A percentile compares a stretch with the other conserved stretches of the same genome.
These are phyloP conservation scores for Primulina huaijiensis DNA, from an alignment of 257 asterid genomes.

Conservation along the genomic window DNA sequence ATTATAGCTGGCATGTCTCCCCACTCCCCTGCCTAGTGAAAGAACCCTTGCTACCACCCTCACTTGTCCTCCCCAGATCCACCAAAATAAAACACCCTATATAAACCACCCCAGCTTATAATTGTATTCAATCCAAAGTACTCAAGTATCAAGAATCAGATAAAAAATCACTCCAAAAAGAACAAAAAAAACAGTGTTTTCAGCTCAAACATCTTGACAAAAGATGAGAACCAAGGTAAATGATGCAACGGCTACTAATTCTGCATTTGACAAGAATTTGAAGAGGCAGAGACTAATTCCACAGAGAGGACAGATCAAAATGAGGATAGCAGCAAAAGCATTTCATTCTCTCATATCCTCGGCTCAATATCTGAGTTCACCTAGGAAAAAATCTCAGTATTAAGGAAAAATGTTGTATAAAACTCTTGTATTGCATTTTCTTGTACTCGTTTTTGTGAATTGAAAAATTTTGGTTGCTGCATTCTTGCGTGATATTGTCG, in stretches of 20 bases:
- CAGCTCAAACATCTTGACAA: background rate
- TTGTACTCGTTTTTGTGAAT: background rate
- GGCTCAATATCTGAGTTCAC: conserved; percentile 29
- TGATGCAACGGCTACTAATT: conserved; percentile 21
- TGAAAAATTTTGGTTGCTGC: background rate
- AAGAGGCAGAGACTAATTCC: conserved; percentile 34
- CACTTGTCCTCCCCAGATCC: conserved; percentile 16
- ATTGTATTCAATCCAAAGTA: background rate
- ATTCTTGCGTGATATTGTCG: background rate
- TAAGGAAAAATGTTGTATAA: background rate
- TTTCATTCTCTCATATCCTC: conserved; percentile 41
- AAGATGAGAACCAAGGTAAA: conserved; percentile 32
- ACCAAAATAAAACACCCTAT: conserved; percentile 1
- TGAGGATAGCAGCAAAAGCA: conserved; percentile 56
- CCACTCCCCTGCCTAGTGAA: conserved; percentile 25
- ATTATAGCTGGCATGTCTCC: conserved; percentile 50
- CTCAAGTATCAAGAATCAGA: background rate
- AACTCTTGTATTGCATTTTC: background rate
- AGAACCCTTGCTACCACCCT: conserved; percentile 20
- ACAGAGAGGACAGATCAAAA: conserved; percentile 60
- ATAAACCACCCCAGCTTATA: background rate
- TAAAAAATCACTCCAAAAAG: background rate
- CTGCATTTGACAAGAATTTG: conserved; percentile 26
- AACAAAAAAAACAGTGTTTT: background rate
- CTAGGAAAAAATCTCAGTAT: conserved; percentile 32